These are phyloP conservation scores for Plantago ovata DNA, from an alignment of 257 asterid species.

Conservation along the genomic window DNA sequence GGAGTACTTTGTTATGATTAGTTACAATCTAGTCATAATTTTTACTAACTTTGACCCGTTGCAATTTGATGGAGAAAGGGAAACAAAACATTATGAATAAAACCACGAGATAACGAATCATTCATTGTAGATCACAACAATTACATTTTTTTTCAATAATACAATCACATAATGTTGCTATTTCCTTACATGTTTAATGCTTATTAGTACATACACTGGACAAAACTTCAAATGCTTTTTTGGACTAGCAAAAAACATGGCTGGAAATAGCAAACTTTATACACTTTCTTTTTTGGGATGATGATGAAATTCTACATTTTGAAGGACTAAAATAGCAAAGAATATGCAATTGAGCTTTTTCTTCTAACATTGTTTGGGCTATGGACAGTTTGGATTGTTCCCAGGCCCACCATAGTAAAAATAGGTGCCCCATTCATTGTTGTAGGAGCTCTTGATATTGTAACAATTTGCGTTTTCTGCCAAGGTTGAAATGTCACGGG, in stretches of 20 bases:
- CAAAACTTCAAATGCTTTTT: conserved; percentile 13
- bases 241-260: conserved; percentile 29
- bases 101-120: no score
- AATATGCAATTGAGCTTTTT: not conserved
- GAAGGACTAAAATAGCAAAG: no score
- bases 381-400: conserved; percentile 45
- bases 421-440: conserved; percentile 76
- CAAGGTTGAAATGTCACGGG: conserved; percentile 53
- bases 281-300: not conserved
- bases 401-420: conserved; percentile 97
- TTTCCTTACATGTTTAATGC: conserved; percentile 46
- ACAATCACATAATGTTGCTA: conserved; percentile 20
- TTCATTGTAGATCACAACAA: not conserved
- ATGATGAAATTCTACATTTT: no score
- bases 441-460: conserved; percentile 56
- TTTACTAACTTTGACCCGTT: no score
- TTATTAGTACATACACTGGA: conserved; percentile 22
- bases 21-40: no score
- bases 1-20: no score
- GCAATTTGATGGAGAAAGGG: no score
- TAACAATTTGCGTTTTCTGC: conserved; percentile 80
- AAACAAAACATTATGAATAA: no score
- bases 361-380: not conserved
- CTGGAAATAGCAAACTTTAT: conserved; percentile 35
- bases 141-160: conserved; percentile 4